Base-by-base conservation (phyloP, 148 eudicot species). In the Persicaria tinctoria region DNA sequence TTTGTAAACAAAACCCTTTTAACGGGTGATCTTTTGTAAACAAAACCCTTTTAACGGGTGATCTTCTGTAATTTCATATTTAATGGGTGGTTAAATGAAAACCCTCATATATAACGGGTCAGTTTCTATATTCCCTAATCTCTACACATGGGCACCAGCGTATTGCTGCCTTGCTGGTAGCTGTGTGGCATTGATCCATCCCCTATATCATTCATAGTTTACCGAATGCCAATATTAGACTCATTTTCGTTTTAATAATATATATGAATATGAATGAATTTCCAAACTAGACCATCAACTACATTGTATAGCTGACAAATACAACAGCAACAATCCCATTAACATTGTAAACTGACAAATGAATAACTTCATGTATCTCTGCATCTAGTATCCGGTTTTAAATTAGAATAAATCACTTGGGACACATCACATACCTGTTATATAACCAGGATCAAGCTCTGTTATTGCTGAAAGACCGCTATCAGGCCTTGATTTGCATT, bases 401-500 rank as follows among this genome's bases (percentile, higher is more conserved):
- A 44, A 13, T 4, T 13, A 50, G 4, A 6, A 66, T 32, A 32
- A 32, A 32, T 32, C 41, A 32, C 41, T 32, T 32, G 41, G 41
- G 41, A 66, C 47, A 66, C 70, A 41, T 38, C 5, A 72, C n/a
- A 46, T 79, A 92, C 98, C 98, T 84, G 98, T 94, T 76, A 94
- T 94, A 82, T 88, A 90, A 73, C 98, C 98, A 47, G 98, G 98
- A 80, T 90, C 97, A 75, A 94, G 93, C 84, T 94, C 98, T 17
- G 98, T 94, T 70, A 94, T 92, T 74, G 97, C 98, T 78, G 98
- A 92, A 76, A 94, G 97, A 72, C 97, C 98, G 81, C 93, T 90
- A 78, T 94, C 98, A 75, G 98, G 97, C 74, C 98, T 95, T 57
- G 98, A 94, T 82, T 90, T 94, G 91, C 98, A 94, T 77, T 91